phyloP scores from a whole-genome alignment of 352 stramenopile genomes.

The Globisporangium irregulare region DNA sequence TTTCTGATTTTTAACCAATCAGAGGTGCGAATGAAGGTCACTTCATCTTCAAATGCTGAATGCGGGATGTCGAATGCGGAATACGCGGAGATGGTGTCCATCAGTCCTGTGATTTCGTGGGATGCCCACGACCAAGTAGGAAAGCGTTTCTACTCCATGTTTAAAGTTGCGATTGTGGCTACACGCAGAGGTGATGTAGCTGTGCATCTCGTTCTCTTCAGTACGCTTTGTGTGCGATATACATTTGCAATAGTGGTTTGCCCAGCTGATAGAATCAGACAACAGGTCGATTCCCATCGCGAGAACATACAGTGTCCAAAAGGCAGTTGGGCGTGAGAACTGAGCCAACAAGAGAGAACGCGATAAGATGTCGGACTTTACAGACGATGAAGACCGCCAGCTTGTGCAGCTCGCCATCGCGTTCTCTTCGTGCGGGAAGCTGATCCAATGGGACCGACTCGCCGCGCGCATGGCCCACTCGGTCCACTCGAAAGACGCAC shows the following conservation, averaged over 20 bases:
- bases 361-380: constrained; percentile 47
- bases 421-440: constrained; percentile 14
- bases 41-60: constrained; percentile 9
- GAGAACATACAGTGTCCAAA: background rate
- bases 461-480: constrained; percentile 25
- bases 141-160: background rate
- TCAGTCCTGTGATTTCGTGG: background rate
- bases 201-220: background rate
- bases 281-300: background rate
- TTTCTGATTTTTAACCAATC: background rate
- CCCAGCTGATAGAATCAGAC: background rate
- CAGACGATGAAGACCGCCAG: constrained; percentile 50
- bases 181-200: background rate
- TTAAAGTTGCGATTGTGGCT: background rate
- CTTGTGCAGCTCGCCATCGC: constrained; percentile 39
- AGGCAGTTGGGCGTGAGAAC: background rate
- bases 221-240: background rate
- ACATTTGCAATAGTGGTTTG: background rate
- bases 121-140: background rate
- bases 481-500: constrained; percentile 29
- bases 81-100: background rate
- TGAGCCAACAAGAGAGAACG: background rate
- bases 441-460: constrained; percentile 35
- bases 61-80: background rate
- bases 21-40: background rate